Base-by-base conservation (phyloP, 345 rosid species). In the Sisymbrium irio region DNA sequence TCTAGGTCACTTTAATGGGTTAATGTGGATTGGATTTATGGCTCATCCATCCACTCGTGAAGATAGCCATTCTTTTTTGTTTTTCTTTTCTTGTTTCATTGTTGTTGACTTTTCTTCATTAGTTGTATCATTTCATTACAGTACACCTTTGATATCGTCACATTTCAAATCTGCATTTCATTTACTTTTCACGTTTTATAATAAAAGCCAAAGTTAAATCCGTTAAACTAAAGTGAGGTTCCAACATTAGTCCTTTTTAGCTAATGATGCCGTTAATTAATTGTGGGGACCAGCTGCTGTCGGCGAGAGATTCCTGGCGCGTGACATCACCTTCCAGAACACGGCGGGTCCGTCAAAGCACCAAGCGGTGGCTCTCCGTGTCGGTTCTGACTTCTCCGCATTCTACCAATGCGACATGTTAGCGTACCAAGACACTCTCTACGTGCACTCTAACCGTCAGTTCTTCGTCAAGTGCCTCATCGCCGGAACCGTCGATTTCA, bases 401-500 rank as follows among this genome's bases (percentile, higher is more conserved):
- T 91, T 91, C 47, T 89, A 89, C 88, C 63, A 80, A 7, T 91
- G 97, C 62, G 93, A 89, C 81, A 57, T 91, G 60, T 72, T 91
- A 19, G 97, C 90, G 6, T 85, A 82, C 82, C 97, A 91, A 58
- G 97, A 91, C 87, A 86, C 93, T 3, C 89, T 91, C 47, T 87
- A 87, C 33, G 89, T 78, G 32, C 92, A 87, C 62, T 81, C 86
- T 3, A 85, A 84, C 53, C 91, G 97, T 10, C 97, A 89, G 5
- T 89, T 89, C 84, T 91, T 58, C 62, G 76, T 87, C 1, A 89
- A 84, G 7, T 91, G 97, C 72, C 32, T 82, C 14, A 39, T 91
- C 3, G 83, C 86, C 5, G 97, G 97, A 67, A 89, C 97, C 0
- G 96, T 91, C 0, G 98, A 94, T 18, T 94, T 94, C 83, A 94